Conservation (phyloP, 2,329 filamentous ascomycete species). For the Cladosporium sp. region DNA sequence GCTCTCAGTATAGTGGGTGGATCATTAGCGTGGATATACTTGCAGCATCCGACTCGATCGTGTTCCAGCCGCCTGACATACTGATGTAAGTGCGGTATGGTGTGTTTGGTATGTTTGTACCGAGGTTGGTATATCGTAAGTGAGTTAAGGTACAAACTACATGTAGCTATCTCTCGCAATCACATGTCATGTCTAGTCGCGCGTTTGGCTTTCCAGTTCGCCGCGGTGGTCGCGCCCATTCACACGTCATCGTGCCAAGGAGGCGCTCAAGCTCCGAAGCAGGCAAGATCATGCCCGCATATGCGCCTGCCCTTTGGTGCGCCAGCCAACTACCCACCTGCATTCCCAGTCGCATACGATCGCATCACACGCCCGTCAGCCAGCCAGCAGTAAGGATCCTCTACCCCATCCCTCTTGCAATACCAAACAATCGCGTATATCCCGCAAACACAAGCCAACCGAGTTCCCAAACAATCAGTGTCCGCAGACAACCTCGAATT, state of each 20-base stretch:
- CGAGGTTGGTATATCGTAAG: neutral
- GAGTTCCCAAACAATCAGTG: conserved; percentile 2
- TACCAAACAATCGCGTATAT: neutral
- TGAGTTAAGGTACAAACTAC: neutral
- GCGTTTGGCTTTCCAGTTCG: conserved; percentile 11
- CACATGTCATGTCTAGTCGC: conserved; percentile 7
- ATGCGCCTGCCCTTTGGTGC: neutral
- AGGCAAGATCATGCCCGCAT: conserved; percentile 5
- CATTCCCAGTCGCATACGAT: conserved; percentile 7
- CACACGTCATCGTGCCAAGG: conserved; percentile 15
- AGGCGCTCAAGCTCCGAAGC: neutral
- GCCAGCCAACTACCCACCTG: neutral
- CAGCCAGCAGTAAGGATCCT: conserved; percentile 10
- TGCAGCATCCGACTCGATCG: conserved; percentile 96
- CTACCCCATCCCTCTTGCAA: conserved; percentile 12
- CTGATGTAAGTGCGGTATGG: neutral
- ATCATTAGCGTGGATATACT: conserved; percentile 34
- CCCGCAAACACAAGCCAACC: conserved; percentile 7
- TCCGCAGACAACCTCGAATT: conserved; percentile 14
- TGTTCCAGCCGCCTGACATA: conserved; percentile 79
- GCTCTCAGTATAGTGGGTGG: neutral
- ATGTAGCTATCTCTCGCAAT: neutral
- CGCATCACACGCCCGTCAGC: conserved; percentile 18
- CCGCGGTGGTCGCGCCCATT: conserved; percentile 2
- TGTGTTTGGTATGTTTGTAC: neutral